A percentile compares a stretch with the other conserved stretches of the same genome.
phyloP scores from a whole-genome alignment of 179 eudicot species.

The Actinidia arguta region DNA sequence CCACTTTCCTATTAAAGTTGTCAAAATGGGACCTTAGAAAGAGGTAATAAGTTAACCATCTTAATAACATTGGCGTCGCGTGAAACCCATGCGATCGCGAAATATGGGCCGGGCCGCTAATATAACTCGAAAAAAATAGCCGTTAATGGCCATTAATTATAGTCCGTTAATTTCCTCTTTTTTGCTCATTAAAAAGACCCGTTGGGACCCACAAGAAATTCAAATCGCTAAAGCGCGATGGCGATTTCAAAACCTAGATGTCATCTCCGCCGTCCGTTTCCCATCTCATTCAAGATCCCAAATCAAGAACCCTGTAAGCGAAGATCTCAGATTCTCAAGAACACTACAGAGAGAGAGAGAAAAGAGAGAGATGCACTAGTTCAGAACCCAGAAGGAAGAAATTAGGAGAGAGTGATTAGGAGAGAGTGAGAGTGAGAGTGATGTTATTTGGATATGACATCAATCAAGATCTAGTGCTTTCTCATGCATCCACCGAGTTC shows the following conservation, averaged over 20 bases:
- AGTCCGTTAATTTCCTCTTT: background rate
- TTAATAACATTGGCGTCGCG: too few relatives aligned
- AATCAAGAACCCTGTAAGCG: background rate
- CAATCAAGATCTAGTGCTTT: too few relatives aligned
- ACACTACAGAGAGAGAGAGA: background rate
- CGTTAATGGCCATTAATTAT: conserved; percentile 7
- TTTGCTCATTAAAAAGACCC: background rate
- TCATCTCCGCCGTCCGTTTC: conserved; percentile 28
- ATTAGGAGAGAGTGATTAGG: background rate
- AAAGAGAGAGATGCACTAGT: background rate
- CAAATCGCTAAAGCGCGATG: conserved; percentile 20
- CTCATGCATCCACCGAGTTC: too few relatives aligned
- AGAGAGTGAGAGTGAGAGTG: background rate
- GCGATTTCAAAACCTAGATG: conserved; percentile 8
- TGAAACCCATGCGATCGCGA: too few relatives aligned
- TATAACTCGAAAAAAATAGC: background rate
- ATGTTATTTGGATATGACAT: too few relatives aligned
- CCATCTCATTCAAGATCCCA: background rate
- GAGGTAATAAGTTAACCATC: too few relatives aligned
- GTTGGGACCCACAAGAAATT: conserved; percentile 8
- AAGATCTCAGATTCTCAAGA: background rate
- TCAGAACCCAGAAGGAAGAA: conserved; percentile 9
- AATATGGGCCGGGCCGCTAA: too few relatives aligned
- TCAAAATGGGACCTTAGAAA: too few relatives aligned
- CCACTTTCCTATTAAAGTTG: too few relatives aligned